Evolutionary conservation across 2,329 filamentous ascomycete genomes (phyloP).

Genomic region (Alternaria atra): DNA sequence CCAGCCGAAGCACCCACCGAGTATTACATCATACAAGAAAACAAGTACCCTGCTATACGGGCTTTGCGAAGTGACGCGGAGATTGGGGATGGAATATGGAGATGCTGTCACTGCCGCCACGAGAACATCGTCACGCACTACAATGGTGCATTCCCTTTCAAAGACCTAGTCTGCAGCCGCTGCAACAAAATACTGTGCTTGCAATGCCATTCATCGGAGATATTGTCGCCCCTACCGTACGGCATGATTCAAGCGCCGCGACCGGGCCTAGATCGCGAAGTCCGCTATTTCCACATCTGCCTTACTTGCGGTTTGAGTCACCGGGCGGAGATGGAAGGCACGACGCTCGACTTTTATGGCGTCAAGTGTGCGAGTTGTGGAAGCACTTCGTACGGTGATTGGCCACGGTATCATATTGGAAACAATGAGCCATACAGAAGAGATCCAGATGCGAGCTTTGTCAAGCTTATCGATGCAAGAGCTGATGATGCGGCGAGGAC

Average conservation of each 20-base stretch:
- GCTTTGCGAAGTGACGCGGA: constrained; percentile 22
- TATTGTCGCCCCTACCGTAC: constrained; percentile 20
- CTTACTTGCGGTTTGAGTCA: constrained; percentile 22
- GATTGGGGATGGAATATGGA: constrained; percentile 27
- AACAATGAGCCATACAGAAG: constrained; percentile 25
- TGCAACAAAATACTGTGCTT: constrained; percentile 15
- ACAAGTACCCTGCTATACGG: constrained; percentile 21
- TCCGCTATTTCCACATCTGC: constrained; percentile 25
- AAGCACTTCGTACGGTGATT: constrained; percentile 22
- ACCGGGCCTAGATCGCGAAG: constrained; percentile 3
- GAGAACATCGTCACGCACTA: constrained; percentile 27
- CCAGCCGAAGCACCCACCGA: constrained; percentile 21
- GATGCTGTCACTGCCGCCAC: constrained; percentile 24
- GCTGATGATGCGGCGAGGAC: constrained; percentile 18
- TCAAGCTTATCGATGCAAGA: constrained; percentile 16
- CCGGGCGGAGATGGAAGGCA: constrained; percentile 21
- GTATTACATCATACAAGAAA: constrained; percentile 16
- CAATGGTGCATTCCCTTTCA: constrained; percentile 22
- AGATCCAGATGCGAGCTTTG: constrained; percentile 22
- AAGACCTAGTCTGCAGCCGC: constrained; percentile 17
- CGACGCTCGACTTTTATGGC: constrained; percentile 22
- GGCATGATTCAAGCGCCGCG: constrained; percentile 19
- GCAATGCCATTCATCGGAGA: constrained; percentile 18
- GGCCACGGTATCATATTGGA: constrained; percentile 23
- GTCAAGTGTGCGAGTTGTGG: constrained; percentile 20